These are phyloP conservation scores for Phlebiopsis flavidoalba DNA, from an alignment of 768 basidiomycete genomes.

Conservation along the genomic window DNA sequence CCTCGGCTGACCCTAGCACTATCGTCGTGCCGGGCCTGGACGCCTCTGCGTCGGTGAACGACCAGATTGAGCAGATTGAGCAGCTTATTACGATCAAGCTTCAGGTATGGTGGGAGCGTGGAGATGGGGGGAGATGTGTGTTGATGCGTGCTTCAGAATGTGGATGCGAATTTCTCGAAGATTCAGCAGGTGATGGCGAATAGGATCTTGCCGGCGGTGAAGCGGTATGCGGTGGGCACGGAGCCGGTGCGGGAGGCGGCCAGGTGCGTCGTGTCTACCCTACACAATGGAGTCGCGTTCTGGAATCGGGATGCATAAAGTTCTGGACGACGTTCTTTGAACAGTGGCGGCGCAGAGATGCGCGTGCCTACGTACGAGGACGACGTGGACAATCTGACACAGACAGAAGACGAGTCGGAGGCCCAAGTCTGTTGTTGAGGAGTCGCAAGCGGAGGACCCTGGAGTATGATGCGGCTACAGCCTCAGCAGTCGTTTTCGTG, in stretches of 20 bases:
- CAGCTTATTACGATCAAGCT: slow-evolving; percentile 90
- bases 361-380: slow-evolving; percentile 74
- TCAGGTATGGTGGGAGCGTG: slow-evolving; percentile 52
- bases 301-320: slow-evolving; percentile 35
- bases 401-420: slow-evolving; percentile 15
- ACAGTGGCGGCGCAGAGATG: slow-evolving; percentile 82
- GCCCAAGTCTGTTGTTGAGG: slow-evolving; percentile 15
- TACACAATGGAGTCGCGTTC: too few species aligned
- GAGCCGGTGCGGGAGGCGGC: slow-evolving; percentile 89
- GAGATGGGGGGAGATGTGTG: not conserved
- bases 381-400: slow-evolving; percentile 30
- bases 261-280: slow-evolving; percentile 42
- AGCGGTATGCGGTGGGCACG: slow-evolving; percentile 81
- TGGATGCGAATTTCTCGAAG: slow-evolving; percentile 90
- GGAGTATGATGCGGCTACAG: slow-evolving; percentile 19
- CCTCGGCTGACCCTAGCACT: slow-evolving; percentile 53
- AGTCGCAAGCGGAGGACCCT: slow-evolving; percentile 12
- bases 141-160: slow-evolving; percentile 45
- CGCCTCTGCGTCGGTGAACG: slow-evolving; percentile 58
- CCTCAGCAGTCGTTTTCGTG: slow-evolving; percentile 23
- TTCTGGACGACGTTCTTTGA: slow-evolving; percentile 98
- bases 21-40: slow-evolving; percentile 74
- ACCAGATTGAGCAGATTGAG: slow-evolving; percentile 93
- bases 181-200: slow-evolving; percentile 83
- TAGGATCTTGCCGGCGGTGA: slow-evolving; percentile 81